Conservation (phyloP, 805 yeast species). For the Cephaloascus albidus region DNA sequence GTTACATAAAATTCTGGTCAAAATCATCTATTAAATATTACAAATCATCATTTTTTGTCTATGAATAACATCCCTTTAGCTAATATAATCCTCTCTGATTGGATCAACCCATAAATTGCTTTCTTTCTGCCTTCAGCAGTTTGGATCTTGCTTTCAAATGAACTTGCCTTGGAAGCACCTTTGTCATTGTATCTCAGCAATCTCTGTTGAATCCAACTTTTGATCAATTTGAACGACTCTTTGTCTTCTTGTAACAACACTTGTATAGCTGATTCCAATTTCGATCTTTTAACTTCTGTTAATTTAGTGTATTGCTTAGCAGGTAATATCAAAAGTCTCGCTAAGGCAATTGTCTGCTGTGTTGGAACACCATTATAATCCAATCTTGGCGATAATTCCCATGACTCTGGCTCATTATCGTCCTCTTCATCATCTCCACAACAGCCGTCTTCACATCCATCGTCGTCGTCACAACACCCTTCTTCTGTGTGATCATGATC, state of each 20-base stretch:
- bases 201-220: background rate
- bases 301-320: background rate
- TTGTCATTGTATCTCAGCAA: background rate
- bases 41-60: background rate
- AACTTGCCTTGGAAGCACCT: background rate
- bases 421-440: slow-evolving; percentile 8
- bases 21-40: too few species aligned
- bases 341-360: slow-evolving; percentile 29
- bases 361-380: slow-evolving; percentile 33
- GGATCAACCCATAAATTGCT: background rate
- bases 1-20: too few species aligned
- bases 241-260: background rate
- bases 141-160: background rate
- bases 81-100: background rate
- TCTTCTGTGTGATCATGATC: slow-evolving; percentile 1
- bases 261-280: background rate
- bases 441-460: slow-evolving; percentile 6
- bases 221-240: background rate
- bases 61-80: background rate
- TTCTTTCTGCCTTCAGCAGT: background rate
- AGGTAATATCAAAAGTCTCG: slow-evolving; percentile 8
- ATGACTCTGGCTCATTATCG: slow-evolving; percentile 22
- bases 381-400: slow-evolving; percentile 36
- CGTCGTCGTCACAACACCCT: slow-evolving; percentile 8
- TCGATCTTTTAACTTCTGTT: background rate